Base-by-base conservation (phyloP, 805 yeast species). In the Wickerhamomyces hampshirensis region DNA sequence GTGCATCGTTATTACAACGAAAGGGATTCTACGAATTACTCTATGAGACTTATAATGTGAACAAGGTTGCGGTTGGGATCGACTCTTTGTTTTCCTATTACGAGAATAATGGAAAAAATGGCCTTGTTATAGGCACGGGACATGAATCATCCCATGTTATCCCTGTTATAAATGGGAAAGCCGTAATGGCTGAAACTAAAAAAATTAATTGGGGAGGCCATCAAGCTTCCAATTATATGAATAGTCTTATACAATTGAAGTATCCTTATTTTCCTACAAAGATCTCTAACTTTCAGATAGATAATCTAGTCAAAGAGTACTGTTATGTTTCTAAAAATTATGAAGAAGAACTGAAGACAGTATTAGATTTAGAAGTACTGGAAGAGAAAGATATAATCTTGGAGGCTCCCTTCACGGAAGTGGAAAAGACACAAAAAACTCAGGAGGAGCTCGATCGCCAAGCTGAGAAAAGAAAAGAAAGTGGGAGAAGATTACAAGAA, bases 121-220 rank as follows among this genome's bases (percentile, higher is more conserved):
- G 96, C 1, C 53, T 93, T n/a, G 87, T 91, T 3, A 71, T 93
- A 31, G 81, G 85, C 8, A 67, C 87, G 6, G 96, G 96, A 4
- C 72, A 86, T 58, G 93, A 89, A 49, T 73, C 85, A 36, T 83
- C 95, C 0, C 80, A 80, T 53, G 60, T 93, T 0, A 77, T 91
- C 13, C 98, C 98, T 0, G 86, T 91, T 2, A 45, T 85, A 2
- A 55, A 74, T n/a, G 87, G 88, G 0, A 64, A 65, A 36, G 89
- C 94, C 0, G 46, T 79, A 3, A 57, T 86, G 37, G 63, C 72
- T 18, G 81, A 80, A 39, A 66, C 88, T 7, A 88, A 87, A 51
- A 68, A 98, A 51, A 75, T 93, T 26, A 87, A 86, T 54, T 86
- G 93, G 86, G 98, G 98, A 42, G 98, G 96, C 9, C 74, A 75